Base-by-base conservation (phyloP, 1,284 basidiomycete genomes). In the Marasmius oreades region DNA sequence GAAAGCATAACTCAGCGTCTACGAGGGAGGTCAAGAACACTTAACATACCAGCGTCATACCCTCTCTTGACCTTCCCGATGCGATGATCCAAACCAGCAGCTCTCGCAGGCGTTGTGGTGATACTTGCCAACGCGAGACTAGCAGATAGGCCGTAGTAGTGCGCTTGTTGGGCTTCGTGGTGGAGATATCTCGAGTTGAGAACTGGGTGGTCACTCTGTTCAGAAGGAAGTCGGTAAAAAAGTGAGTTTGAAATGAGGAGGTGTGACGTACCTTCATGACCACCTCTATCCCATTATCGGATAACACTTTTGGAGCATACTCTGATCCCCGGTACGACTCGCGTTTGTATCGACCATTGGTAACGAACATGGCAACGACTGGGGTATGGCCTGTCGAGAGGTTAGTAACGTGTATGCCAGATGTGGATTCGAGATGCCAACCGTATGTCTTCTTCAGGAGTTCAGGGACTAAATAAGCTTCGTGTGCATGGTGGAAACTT, bases 101-200 rank as follows among this genome's bases (percentile, higher is more conserved):
- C 79, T 37, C 77, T 79, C 1, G 94, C 93, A 1, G 94, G 86
- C 11, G 86, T 88, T 1, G 87, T 84, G 0, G 86, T 96, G 16
- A 96, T 87, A 2, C 90, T 77, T 3, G 85, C 77, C 10, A 94
- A 70, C 5, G 88, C 87, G 26, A 86, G 69, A 61, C 86, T 76
- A 11, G 73, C 69, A 0, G 80, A 69, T 37, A 89, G 72, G 10
- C 85, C 84, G 62, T 85, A 95, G 67, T 89, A 89, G 65, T 94
- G 86, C 1, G 90, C 92, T 68, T 95, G 92, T 56, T 92, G 90
- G 0, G 94, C 93, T 70, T 97, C 93, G 65, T 86, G 87, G 2
- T 93, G 68, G 10, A 97, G 74, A 66, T 86, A 85, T 5, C 94
- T 81, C 31, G 89, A 90, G 67, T 95, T 86, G 18, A 93, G 60